These are phyloP conservation scores for Grigorovia yakushimaensis DNA, from an alignment of 805 yeast species.

Conservation along the genomic window DNA sequence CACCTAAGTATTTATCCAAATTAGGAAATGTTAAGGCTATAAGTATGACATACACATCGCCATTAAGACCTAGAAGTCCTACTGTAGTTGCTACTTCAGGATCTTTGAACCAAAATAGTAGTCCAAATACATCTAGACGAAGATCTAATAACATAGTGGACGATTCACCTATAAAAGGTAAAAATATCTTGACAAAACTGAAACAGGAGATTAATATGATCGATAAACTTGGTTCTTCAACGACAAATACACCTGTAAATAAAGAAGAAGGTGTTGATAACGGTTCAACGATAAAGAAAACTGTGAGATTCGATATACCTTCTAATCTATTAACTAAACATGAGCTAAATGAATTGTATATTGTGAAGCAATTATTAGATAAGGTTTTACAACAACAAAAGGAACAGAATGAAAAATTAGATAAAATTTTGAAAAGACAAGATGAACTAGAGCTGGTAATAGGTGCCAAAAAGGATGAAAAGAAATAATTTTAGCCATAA, in stretches of 20 bases:
- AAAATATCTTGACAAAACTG: conserved; percentile 1
- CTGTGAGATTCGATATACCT: conserved; percentile 25
- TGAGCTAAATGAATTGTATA: neutral
- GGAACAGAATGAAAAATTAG: conserved; percentile 1
- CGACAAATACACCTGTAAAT: neutral
- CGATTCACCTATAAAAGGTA: conserved; percentile 1
- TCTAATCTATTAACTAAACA: neutral
- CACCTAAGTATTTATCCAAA: neutral
- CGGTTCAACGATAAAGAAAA: conserved; percentile 10
- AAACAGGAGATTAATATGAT: conserved; percentile 4
- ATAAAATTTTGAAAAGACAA: conserved; percentile 11
- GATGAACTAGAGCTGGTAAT: conserved; percentile 4
- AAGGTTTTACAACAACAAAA: conserved; percentile 11
- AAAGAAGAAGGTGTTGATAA: conserved; percentile 4
- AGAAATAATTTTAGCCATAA: neutral
- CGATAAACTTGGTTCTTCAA: conserved; percentile 4
- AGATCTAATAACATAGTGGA: neutral
- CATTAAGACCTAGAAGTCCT: conserved; percentile 3
- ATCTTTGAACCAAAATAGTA: neutral
- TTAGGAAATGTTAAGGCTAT: conserved; percentile 12
- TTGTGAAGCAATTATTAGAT: too few relatives aligned
- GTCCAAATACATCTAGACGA: neutral
- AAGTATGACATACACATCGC: conserved; percentile 16
- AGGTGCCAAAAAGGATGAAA: neutral
- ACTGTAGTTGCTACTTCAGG: neutral